Conservation (phyloP, 257 asterid species). For the Apocynum venetum region DNA sequence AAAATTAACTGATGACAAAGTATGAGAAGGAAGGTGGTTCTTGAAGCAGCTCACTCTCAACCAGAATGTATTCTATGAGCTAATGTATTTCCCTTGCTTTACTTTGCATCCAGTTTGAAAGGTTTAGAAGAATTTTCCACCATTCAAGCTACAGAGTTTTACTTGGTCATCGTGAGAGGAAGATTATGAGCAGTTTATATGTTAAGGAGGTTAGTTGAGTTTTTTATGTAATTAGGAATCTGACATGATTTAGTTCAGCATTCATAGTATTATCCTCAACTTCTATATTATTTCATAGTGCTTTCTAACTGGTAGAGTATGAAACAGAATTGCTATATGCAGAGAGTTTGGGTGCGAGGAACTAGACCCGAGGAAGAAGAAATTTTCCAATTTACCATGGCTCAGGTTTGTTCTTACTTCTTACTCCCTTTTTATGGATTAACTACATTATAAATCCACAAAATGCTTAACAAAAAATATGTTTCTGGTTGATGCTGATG, state of each 20-base stretch:
- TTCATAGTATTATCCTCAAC: background rate
- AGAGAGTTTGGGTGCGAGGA: slow-evolving; percentile 84
- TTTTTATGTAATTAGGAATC: slow-evolving; percentile 1
- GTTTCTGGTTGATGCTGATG: background rate
- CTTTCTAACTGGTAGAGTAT: slow-evolving; percentile 16
- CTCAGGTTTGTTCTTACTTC: slow-evolving; percentile 47
- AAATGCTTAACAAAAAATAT: background rate
- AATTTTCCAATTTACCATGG: slow-evolving; percentile 72
- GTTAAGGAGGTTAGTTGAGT: slow-evolving; percentile 62
- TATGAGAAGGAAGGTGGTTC: background rate
- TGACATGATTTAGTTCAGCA: slow-evolving; percentile 1
- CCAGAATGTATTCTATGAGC: background rate
- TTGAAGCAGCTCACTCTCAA: background rate
- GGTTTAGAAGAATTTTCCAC: slow-evolving; percentile 90
- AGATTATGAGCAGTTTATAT: slow-evolving; percentile 78
- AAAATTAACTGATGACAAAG: background rate
- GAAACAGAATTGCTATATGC: slow-evolving; percentile 65
- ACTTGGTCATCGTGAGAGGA: slow-evolving; percentile 83
- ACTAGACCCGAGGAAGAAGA: slow-evolving; percentile 95
- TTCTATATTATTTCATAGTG: background rate
- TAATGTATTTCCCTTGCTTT: background rate
- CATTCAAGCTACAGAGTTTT: slow-evolving; percentile 85
- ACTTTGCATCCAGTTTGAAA: slow-evolving; percentile 58
- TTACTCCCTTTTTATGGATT: slow-evolving; percentile 11
- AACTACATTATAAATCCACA: background rate